Base-by-base conservation (phyloP, 345 rosid species). In the Pistacia integerrima region DNA sequence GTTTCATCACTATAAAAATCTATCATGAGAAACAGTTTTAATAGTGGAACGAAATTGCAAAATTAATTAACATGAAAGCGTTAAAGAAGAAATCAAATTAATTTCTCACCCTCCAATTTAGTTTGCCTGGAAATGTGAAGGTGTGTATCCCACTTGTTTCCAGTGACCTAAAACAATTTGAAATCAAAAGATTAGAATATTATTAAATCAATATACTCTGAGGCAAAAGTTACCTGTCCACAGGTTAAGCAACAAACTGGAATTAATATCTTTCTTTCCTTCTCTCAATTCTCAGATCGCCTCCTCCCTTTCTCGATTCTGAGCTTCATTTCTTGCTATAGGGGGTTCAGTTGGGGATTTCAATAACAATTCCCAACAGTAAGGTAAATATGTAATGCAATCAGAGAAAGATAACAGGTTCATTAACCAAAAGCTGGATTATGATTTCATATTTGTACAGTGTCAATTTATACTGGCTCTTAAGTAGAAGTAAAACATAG, bases 161-260 rank as follows among this genome's bases (percentile, higher is more conserved):
- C 93, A 59, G 89, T 89, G 74, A 91, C 96, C 93, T 89, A 70
- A 16, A 69, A 11, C 1, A 4, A 58, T 49, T 28, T 12, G 18
- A 33, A 38, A 44, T 1, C 6, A 18, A 20, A 41, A 41, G 5
- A 38, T 41, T 7, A 41, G 46, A 41, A 41, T 30, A 30, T 41
- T 41, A 41, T 7, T 41, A 41, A 41, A 41, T 41, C 8, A 41
- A 41, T 41, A 41, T 41, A 41, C 9, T 41, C 1, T 3, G 0
- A 71, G 18, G 8, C 2, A 22, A 35, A 17, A 59, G 48, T 12
- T 22, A 91, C 96, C 93, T 89, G 89, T 51, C 96, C 93, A 56
- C 93, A 91, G 30, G 93, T 89, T 82, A 89, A 91, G 75, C 93
- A 91, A 36, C 96, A 93, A 60, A 91, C 96, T 5, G 92, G 92